Evolutionary conservation across 164 flowering plant species (phyloP).

Genomic region (Vitis amurensis): DNA sequence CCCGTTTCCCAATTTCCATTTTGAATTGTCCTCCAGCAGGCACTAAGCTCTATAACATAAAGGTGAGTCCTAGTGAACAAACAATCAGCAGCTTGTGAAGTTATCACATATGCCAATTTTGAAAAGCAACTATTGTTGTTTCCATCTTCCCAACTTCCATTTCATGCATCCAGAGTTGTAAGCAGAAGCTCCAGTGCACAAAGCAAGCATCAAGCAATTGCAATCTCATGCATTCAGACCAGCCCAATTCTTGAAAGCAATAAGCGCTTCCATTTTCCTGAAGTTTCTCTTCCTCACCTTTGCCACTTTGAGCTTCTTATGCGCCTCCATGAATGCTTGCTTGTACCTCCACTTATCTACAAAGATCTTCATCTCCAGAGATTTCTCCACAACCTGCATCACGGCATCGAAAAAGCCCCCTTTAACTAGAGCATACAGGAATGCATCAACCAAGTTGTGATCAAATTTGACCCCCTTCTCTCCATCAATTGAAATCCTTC

Average conservation of each 20-base stretch:
- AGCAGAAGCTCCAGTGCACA: not conserved
- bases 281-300: conserved; percentile 76
- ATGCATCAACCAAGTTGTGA: conserved; percentile 79
- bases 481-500: conserved; percentile 41
- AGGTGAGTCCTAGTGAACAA: not conserved
- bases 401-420: conserved; percentile 97
- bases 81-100: not conserved
- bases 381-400: conserved; percentile 91
- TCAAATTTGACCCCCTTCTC: conserved; percentile 56
- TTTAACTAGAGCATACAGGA: conserved; percentile 82
- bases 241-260: conserved; percentile 93
- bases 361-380: conserved; percentile 81
- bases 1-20: conserved; percentile 72
- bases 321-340: conserved; percentile 95
- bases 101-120: not conserved
- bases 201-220: not conserved
- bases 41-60: no score
- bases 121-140: not conserved
- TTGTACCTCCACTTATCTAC: conserved; percentile 98
- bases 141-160: not conserved
- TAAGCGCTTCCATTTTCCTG: conserved; percentile 81
- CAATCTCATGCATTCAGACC: conserved; percentile 59
- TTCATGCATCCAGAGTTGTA: not conserved
- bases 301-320: conserved; percentile 81
- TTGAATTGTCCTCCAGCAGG: conserved; percentile 19